A percentile compares a stretch with the other conserved stretches of the same genome.
Evolutionary conservation across 768 basidiomycete species (phyloP).

Genomic region (Kwoniella heveanensis): DNA sequence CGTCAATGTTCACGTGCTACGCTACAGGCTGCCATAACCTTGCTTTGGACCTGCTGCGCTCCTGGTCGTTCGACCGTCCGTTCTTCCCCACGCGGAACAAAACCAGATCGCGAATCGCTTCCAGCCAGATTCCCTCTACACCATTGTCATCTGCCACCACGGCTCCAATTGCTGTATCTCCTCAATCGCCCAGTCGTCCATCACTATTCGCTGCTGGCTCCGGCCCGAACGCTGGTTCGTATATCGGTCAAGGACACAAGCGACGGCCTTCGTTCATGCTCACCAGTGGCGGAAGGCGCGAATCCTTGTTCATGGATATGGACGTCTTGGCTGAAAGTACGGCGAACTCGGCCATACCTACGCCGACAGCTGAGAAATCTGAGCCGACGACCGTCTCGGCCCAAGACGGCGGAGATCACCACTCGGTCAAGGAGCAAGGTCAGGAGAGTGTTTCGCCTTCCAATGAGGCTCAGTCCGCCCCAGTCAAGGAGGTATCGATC

Average conservation of each 20-base stretch:
- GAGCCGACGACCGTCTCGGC: not conserved
- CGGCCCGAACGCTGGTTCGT: conserved; percentile 7
- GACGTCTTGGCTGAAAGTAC: conserved; percentile 63
- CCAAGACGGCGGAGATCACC: too few relatives aligned
- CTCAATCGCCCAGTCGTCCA: conserved; percentile 67
- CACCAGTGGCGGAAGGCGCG: conserved; percentile 59
- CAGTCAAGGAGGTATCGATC: not conserved
- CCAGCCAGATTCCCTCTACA: conserved; percentile 33
- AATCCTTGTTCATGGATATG: conserved; percentile 88
- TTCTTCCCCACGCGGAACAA: conserved; percentile 58
- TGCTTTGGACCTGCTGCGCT: conserved; percentile 83
- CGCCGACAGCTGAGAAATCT: conserved; percentile 12
- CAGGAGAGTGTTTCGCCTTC: too few relatives aligned
- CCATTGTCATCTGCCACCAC: conserved; percentile 59
- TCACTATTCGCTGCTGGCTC: not conserved
- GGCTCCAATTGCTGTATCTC: conserved; percentile 72
- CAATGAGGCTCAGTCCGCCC: too few relatives aligned
- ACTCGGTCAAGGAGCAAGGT: too few relatives aligned
- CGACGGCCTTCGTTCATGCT: conserved; percentile 52
- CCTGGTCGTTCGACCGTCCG: conserved; percentile 85
- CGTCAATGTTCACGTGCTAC: not conserved
- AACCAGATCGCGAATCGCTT: not conserved
- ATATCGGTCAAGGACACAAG: conserved; percentile 5
- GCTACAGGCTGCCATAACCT: conserved; percentile 83
- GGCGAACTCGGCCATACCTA: conserved; percentile 1